Percentiles rank a stretch among this genome's conserved stretches.
These are phyloP conservation scores for Entomortierella beljakovae DNA, from an alignment of 192 early-diverging fungal species.

Conservation along the genomic window DNA sequence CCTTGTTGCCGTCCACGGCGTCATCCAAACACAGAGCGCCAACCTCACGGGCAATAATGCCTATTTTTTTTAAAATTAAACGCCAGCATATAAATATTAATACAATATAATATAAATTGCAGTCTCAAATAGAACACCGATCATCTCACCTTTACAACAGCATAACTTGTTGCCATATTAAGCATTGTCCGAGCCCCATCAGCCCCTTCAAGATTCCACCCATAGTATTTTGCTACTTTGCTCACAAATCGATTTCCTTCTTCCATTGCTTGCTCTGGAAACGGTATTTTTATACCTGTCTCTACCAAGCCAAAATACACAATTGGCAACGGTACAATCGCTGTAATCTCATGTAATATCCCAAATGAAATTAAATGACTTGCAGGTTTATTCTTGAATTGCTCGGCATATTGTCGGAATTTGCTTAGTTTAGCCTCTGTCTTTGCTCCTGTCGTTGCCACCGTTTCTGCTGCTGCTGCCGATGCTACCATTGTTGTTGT, in stretches of 20 bases:
- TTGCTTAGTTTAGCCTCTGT: constrained; percentile 29
- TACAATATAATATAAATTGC: too few species aligned
- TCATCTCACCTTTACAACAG: constrained; percentile 76
- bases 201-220: constrained; percentile 56
- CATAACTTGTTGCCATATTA: constrained; percentile 84
- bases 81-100: too few species aligned
- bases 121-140: too few species aligned
- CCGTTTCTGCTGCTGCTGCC: not conserved
- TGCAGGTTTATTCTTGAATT: constrained; percentile 74
- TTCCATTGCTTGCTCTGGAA: constrained; percentile 74
- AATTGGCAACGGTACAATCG: constrained; percentile 79
- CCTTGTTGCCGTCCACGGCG: constrained; percentile 66
- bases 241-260: constrained; percentile 68
- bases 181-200: constrained; percentile 68
- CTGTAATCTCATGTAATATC: constrained; percentile 91
- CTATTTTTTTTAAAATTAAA: constrained; percentile 28
- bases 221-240: constrained; percentile 68
- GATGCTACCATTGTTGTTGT: not conserved
- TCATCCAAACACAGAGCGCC: constrained; percentile 64
- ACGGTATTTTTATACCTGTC: constrained; percentile 68
- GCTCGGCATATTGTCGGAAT: constrained; percentile 63
- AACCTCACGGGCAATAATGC: constrained; percentile 75
- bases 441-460: too few species aligned
- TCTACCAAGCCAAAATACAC: constrained; percentile 74
- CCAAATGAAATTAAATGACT: constrained; percentile 80